A percentile compares a stretch with the other conserved stretches of the same genome.
Evolutionary conservation across 2,329 filamentous ascomycete genomes (phyloP).

Genomic region (Xylaria polymorpha): DNA sequence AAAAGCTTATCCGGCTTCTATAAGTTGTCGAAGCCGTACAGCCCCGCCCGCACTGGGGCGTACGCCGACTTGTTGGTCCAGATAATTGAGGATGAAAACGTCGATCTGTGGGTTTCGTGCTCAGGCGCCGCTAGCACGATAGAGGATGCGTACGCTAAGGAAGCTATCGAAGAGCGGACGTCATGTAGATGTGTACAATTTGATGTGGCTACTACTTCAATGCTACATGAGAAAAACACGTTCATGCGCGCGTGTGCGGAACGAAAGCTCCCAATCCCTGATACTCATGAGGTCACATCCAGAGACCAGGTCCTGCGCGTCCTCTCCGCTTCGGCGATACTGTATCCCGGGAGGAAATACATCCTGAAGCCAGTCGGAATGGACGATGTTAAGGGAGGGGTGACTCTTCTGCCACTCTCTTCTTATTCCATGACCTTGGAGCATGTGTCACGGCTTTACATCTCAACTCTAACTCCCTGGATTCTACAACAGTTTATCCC

Average conservation of each 20-base stretch:
- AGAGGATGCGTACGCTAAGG: conserved; percentile 74
- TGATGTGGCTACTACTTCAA: conserved; percentile 64
- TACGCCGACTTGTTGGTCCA: conserved; percentile 69
- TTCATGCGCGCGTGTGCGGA: conserved; percentile 70
- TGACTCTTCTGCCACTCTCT: conserved; percentile 72
- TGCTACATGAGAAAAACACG: conserved; percentile 71
- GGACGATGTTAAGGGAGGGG: conserved; percentile 67
- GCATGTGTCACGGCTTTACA: conserved; percentile 65
- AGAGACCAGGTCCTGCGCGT: conserved; percentile 64
- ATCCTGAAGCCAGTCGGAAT: conserved; percentile 75
- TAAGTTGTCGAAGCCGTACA: conserved; percentile 51
- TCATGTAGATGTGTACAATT: conserved; percentile 73
- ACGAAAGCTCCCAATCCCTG: conserved; percentile 65
- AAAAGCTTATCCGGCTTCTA: conserved; percentile 67
- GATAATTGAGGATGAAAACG: conserved; percentile 68
- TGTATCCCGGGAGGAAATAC: conserved; percentile 58
- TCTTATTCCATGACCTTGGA: conserved; percentile 64
- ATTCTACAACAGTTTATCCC: conserved; percentile 75
- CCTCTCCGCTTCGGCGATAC: conserved; percentile 53
- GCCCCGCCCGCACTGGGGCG: conserved; percentile 48
- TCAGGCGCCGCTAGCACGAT: conserved; percentile 74
- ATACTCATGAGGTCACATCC: conserved; percentile 65
- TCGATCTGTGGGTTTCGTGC: conserved; percentile 80
- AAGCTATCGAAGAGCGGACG: conserved; percentile 68
- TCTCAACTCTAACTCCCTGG: conserved; percentile 68